These are phyloP conservation scores for Populus pruinosa DNA, from an alignment of 345 rosid species.

Conservation along the genomic window DNA sequence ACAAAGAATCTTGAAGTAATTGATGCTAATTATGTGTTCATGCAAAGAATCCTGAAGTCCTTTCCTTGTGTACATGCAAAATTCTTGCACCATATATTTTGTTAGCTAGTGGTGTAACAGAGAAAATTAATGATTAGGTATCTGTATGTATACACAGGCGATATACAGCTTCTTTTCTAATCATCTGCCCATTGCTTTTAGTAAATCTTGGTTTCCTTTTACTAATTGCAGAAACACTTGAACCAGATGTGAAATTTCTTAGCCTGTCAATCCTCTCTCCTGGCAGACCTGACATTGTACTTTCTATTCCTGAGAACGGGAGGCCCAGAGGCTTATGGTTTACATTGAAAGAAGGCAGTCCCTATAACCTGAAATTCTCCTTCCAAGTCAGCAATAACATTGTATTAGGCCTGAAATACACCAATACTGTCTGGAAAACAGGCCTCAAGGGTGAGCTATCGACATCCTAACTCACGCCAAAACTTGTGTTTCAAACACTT, in stretches of 20 bases:
- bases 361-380: conserved; percentile 53
- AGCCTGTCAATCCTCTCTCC: conserved; percentile 61
- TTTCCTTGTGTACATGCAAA: neutral
- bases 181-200: neutral
- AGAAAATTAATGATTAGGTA: no score
- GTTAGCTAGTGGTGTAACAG: neutral
- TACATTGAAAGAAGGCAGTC: conserved; percentile 72
- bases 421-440: conserved; percentile 78
- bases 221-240: conserved; percentile 61
- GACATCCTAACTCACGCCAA: neutral
- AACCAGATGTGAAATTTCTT: conserved; percentile 67
- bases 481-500: neutral
- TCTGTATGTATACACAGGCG: no score
- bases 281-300: conserved; percentile 56
- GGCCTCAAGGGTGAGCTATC: conserved; percentile 53
- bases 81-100: neutral
- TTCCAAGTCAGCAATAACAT: conserved; percentile 84
- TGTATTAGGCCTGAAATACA: conserved; percentile 78
- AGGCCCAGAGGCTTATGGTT: conserved; percentile 67
- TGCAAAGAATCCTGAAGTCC: neutral
- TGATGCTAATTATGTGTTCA: neutral
- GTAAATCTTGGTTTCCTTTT: neutral
- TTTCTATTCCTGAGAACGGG: conserved; percentile 53
- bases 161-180: neutral
- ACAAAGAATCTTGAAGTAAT: neutral